phyloP scores from a whole-genome alignment of 352 stramenopile species.

The Phytophthora nicotianae region DNA sequence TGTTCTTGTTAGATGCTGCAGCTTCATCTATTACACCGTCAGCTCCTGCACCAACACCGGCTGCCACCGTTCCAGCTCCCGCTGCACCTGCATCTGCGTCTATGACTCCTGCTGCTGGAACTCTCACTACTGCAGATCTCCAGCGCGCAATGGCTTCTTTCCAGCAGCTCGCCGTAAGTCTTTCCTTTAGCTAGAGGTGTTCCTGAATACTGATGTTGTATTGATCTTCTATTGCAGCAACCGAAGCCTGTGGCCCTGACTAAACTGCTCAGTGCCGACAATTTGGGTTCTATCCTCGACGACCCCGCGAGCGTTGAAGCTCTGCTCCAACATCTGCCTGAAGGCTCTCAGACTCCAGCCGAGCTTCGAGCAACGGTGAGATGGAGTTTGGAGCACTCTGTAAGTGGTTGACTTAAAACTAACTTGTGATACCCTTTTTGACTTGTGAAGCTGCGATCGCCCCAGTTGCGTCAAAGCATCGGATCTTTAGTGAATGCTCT shows the following conservation, averaged over 20 bases:
- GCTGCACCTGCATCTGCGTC: conserved; percentile 18
- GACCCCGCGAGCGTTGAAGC: conserved; percentile 62
- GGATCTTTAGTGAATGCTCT: conserved; percentile 81
- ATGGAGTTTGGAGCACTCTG: background rate
- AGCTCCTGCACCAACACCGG: conserved; percentile 13
- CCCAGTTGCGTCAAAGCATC: conserved; percentile 91
- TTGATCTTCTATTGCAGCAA: conserved; percentile 40
- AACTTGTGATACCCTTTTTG: background rate
- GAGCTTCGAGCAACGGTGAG: conserved; percentile 79
- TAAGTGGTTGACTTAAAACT: background rate
- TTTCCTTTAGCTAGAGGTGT: background rate
- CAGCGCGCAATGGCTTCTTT: conserved; percentile 88
- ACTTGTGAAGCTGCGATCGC: conserved; percentile 62
- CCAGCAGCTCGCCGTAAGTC: conserved; percentile 58
- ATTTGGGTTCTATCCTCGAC: conserved; percentile 60
- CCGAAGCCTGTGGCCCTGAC: conserved; percentile 64
- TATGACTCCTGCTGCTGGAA: conserved; percentile 24
- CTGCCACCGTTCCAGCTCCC: conserved; percentile 10
- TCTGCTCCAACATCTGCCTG: conserved; percentile 76
- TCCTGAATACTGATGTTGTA: conserved; percentile 3
- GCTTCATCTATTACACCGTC: conserved; percentile 7
- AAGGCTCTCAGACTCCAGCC: conserved; percentile 73
- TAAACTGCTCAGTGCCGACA: conserved; percentile 68
- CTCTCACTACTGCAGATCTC: conserved; percentile 82
- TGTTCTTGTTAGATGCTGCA: conserved; percentile 7